Evolutionary conservation across 192 early-diverging fungal species (phyloP).

Genomic region (Coemansia javaensis): DNA sequence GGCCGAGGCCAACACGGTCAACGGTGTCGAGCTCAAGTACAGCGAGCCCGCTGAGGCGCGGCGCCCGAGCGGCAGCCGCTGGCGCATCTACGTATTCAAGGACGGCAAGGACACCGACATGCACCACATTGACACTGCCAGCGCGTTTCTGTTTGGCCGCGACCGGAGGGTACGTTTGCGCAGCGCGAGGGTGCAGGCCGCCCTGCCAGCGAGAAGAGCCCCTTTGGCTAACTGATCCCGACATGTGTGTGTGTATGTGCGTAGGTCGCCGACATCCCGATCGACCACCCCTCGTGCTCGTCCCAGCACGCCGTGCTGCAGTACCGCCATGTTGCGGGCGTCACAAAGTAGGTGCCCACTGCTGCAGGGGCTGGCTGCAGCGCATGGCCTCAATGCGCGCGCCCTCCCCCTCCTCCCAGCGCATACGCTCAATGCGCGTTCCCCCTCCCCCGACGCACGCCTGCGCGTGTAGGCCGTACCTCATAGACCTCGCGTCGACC

Average conservation of each 20-base stretch:
- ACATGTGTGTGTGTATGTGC: neutral
- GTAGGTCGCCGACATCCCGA: constrained; percentile 82
- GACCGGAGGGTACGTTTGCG: constrained; percentile 60
- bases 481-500: constrained; percentile 89
- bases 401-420: no score
- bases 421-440: no score
- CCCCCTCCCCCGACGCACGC: no score
- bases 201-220: no score
- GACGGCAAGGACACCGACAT: constrained; percentile 83
- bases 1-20: constrained; percentile 82
- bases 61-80: constrained; percentile 58
- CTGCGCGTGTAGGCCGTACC: constrained; percentile 80
- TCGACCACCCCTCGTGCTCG: constrained; percentile 92
- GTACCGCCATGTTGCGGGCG: constrained; percentile 61
- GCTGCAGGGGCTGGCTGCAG: no score
- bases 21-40: constrained; percentile 87
- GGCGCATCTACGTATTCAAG: constrained; percentile 93
- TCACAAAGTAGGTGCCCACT: constrained; percentile 29
- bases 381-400: no score
- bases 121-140: constrained; percentile 78
- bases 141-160: constrained; percentile 81
- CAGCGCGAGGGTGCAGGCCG: neutral
- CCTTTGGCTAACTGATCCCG: no score
- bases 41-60: constrained; percentile 87
- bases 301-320: constrained; percentile 94